Percentiles rank a stretch among this genome's conserved stretches.
Conservation (phyloP, 2,329 filamentous ascomycete species). For the Aspergillus caelatus region DNA sequence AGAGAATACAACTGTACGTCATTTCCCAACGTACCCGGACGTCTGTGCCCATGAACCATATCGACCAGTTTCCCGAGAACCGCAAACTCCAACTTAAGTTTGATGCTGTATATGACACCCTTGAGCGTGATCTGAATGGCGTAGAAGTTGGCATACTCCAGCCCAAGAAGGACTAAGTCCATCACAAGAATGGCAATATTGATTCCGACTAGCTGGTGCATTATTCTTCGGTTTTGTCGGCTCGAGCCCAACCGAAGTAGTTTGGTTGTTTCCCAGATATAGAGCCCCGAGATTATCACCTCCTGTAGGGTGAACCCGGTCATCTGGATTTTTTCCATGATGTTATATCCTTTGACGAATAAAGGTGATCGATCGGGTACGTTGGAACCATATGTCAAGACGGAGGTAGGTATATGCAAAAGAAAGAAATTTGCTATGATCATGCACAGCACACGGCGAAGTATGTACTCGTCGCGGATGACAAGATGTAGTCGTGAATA, state of each 20-base stretch:
- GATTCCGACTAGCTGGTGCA: constrained; percentile 50
- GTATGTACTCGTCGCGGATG: constrained; percentile 51
- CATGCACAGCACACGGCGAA: constrained; percentile 58
- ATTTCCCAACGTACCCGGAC: constrained; percentile 24
- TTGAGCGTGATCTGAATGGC: constrained; percentile 46
- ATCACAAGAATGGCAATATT: constrained; percentile 52
- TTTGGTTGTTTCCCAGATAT: constrained; percentile 57
- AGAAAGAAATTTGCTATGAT: constrained; percentile 59
- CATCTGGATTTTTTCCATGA: constrained; percentile 51
- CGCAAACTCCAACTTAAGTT: constrained; percentile 59
- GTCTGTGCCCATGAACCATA: constrained; percentile 35
- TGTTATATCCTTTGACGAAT: constrained; percentile 46
- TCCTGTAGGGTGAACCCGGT: constrained; percentile 52
- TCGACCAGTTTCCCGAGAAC: constrained; percentile 54
- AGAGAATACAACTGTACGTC: constrained; percentile 28
- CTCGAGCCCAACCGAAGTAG: constrained; percentile 42
- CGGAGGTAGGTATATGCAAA: constrained; percentile 57
- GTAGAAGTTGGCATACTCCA: constrained; percentile 46
- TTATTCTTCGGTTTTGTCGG: constrained; percentile 34
- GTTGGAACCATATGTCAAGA: constrained; percentile 55
- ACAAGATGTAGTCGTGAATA: constrained; percentile 66
- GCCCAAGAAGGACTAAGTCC: constrained; percentile 46
- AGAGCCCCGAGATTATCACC: constrained; percentile 51
- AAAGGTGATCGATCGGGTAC: constrained; percentile 22
- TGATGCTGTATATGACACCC: constrained; percentile 41